phyloP scores from a whole-genome alignment of 768 basidiomycete species.

The Russula brevipes region DNA sequence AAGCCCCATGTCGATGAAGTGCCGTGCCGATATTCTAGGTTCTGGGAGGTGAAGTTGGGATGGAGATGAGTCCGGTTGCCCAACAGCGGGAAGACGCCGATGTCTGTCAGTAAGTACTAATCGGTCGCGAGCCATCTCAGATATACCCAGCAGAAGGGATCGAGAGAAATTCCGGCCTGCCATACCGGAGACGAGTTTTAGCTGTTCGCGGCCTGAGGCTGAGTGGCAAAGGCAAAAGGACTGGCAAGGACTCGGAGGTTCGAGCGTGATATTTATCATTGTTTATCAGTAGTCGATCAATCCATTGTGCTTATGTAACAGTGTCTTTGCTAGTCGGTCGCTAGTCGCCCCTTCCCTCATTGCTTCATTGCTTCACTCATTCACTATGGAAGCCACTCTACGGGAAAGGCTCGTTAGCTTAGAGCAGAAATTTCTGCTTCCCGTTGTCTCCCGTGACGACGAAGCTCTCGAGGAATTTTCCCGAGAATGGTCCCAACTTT shows the following conservation, averaged over 20 bases:
- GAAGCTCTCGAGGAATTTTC: not conserved
- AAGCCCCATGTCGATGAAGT: slow-evolving; percentile 6
- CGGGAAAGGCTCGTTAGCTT: not conserved
- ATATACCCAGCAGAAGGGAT: not conserved
- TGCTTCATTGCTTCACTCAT: not conserved
- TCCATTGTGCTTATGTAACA: slow-evolving; percentile 18
- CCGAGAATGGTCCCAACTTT: slow-evolving; percentile 8
- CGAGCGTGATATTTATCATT: no score
- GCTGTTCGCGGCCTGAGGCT: no score
- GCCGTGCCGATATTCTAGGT: not conserved
- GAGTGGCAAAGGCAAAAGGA: no score
- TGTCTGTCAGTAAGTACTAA: not conserved
- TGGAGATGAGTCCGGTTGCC: no score
- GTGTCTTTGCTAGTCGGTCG: no score
- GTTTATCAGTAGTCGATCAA: not conserved
- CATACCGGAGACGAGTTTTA: no score
- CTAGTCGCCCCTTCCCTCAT: no score
- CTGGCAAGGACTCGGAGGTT: no score
- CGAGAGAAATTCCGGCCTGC: no score
- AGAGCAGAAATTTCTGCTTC: slow-evolving; percentile 12
- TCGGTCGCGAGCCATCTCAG: not conserved
- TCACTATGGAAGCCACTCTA: slow-evolving; percentile 5
- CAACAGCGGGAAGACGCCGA: fast-evolving
- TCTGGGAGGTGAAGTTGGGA: slow-evolving; percentile 10
- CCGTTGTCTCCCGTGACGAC: not conserved